Percentiles rank a stretch among this genome's conserved stretches.
These are phyloP conservation scores for Triticum timopheevii DNA, from an alignment of 176 grass and related monocot species.

Conservation along the genomic window DNA sequence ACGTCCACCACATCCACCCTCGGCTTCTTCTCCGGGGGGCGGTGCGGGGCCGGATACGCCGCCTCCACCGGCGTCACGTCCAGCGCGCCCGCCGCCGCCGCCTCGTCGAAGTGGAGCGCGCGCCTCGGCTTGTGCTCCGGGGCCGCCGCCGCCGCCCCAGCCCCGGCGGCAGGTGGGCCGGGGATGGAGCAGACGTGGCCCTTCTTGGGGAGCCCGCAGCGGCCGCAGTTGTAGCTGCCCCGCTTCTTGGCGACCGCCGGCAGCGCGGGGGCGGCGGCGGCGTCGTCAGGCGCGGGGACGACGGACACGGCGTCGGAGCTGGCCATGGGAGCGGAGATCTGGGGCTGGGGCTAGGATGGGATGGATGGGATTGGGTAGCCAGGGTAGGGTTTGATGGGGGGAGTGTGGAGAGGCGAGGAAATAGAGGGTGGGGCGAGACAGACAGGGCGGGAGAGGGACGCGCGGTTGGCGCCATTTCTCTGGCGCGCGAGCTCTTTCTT, in stretches of 20 bases:
- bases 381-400: slow-evolving; percentile 11
- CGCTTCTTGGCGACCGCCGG: slow-evolving; percentile 40
- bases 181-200: slow-evolving; percentile 68
- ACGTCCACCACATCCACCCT: neutral
- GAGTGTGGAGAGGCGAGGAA: slow-evolving; percentile 12
- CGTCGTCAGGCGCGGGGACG: neutral
- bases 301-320: neutral
- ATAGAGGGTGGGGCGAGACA: slow-evolving; percentile 21
- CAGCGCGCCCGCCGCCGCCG: neutral
- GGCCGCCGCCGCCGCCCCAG: neutral
- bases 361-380: neutral
- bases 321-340: slow-evolving; percentile 19
- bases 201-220: slow-evolving; percentile 85
- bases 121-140: slow-evolving; percentile 43
- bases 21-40: neutral
- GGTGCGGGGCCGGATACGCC: neutral
- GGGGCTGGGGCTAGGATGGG: neutral
- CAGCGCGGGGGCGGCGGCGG: neutral
- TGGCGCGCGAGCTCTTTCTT: slow-evolving; percentile 30
- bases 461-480: slow-evolving; percentile 49
- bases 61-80: slow-evolving; percentile 25
- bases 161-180: neutral
- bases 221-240: slow-evolving; percentile 91
- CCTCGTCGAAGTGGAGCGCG: slow-evolving; percentile 71
- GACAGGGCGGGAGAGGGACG: slow-evolving; percentile 29